phyloP scores from a whole-genome alignment of 257 asterid species.

The Cruciata laevipes region DNA sequence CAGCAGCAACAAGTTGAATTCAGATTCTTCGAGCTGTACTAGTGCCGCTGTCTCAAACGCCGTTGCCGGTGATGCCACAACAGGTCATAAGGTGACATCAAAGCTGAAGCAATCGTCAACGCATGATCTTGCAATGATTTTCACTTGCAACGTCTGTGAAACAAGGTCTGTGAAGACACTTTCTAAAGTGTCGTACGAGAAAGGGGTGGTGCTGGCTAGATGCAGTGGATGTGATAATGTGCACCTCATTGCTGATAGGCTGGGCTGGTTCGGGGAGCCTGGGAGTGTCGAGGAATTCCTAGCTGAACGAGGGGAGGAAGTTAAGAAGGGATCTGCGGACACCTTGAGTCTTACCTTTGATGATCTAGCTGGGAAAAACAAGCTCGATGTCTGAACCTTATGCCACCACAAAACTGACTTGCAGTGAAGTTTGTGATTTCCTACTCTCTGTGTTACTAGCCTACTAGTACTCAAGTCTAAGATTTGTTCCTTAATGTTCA shows the following conservation, averaged over 20 bases:
- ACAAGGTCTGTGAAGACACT: slow-evolving; percentile 64
- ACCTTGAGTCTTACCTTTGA: slow-evolving; percentile 65
- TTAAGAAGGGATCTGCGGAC: slow-evolving; percentile 57
- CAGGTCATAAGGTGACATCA: slow-evolving; percentile 39
- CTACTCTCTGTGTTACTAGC: too few relatives aligned
- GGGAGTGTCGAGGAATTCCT: slow-evolving; percentile 75
- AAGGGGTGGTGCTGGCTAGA: slow-evolving; percentile 77
- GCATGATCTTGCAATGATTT: slow-evolving; percentile 66
- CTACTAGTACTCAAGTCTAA: too few relatives aligned
- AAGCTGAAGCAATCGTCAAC: slow-evolving; percentile 50
- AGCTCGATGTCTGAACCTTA: slow-evolving; percentile 17
- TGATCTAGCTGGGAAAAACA: slow-evolving; percentile 60
- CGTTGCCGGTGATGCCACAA: slow-evolving; percentile 14
- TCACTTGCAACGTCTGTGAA: slow-evolving; percentile 74
- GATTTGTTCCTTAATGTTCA: too few relatives aligned
- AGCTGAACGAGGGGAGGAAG: slow-evolving; percentile 82
- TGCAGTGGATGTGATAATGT: slow-evolving; percentile 75
- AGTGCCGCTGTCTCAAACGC: slow-evolving; percentile 14
- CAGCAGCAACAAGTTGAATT: slow-evolving; percentile 28
- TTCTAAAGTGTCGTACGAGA: slow-evolving; percentile 70
- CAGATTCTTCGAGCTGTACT: slow-evolving; percentile 18
- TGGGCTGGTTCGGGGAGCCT: slow-evolving; percentile 92
- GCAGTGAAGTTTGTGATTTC: background rate
- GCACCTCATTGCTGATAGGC: slow-evolving; percentile 82
- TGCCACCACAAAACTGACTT: background rate